These are phyloP conservation scores for Mucor irregularis DNA, from an alignment of 371 early-diverging fungal genomes.

Conservation along the genomic window DNA sequence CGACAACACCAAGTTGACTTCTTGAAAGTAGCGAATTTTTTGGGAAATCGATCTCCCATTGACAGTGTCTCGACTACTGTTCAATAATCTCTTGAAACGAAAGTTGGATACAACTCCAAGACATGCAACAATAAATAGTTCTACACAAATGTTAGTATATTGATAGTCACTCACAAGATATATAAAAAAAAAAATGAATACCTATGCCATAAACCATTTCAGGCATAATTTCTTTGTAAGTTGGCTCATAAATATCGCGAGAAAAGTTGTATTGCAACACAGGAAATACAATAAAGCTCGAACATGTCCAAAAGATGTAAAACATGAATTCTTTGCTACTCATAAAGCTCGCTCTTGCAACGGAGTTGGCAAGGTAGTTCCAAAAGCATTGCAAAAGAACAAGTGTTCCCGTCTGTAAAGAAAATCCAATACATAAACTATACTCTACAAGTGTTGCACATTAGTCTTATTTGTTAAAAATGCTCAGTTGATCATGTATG, in stretches of 20 bases:
- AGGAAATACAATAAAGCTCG: slow-evolving; percentile 39
- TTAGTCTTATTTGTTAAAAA: too few relatives aligned
- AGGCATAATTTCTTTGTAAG: slow-evolving; percentile 50
- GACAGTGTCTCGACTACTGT: slow-evolving; percentile 26
- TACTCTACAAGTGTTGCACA: slow-evolving; percentile 26
- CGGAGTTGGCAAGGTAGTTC: slow-evolving; percentile 53
- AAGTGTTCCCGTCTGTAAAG: slow-evolving; percentile 51
- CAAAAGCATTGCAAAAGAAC: slow-evolving; percentile 55
- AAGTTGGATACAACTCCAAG: slow-evolving; percentile 48
- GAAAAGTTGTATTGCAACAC: slow-evolving; percentile 44
- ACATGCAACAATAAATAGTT: slow-evolving; percentile 39
- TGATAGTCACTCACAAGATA: not conserved
- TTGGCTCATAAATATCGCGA: slow-evolving; percentile 32
- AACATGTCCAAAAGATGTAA: slow-evolving; percentile 42
- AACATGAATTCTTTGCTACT: slow-evolving; percentile 49
- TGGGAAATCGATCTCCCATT: slow-evolving; percentile 41
- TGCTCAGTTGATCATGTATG: too few relatives aligned
- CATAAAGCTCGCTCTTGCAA: slow-evolving; percentile 51
- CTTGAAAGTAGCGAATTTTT: slow-evolving; percentile 52
- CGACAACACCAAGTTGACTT: slow-evolving; percentile 44
- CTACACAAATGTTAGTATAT: slow-evolving; percentile 5
- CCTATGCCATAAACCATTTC: slow-evolving; percentile 47
- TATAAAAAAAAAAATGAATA: slow-evolving; percentile 1
- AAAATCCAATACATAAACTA: slow-evolving; percentile 36
- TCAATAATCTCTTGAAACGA: slow-evolving; percentile 42